Conservation (phyloP, 2,329 filamentous ascomycete species). For the Aspergillus versicolor region DNA sequence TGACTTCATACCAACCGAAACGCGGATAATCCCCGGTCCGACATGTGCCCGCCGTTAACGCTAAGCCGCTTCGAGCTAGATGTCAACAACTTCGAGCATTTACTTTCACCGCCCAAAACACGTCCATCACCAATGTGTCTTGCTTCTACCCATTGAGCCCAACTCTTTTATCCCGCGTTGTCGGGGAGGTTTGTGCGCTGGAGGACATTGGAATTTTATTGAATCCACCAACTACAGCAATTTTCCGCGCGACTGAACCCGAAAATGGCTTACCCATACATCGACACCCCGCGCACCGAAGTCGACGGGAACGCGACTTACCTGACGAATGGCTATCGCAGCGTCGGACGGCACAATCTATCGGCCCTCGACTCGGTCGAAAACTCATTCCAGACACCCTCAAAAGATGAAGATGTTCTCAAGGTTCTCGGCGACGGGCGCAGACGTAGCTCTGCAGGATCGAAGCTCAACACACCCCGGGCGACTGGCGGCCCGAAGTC, state of each 20-base stretch:
- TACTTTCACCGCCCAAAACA: slow-evolving; percentile 35
- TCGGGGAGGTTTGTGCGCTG: slow-evolving; percentile 29
- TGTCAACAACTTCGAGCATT: slow-evolving; percentile 38
- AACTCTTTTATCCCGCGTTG: not conserved
- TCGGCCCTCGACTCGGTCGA: slow-evolving; percentile 75
- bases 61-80: slow-evolving; percentile 39
- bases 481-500: slow-evolving; percentile 56
- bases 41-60: slow-evolving; percentile 11
- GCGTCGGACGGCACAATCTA: slow-evolving; percentile 40
- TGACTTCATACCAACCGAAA: slow-evolving; percentile 36
- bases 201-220: slow-evolving; percentile 13
- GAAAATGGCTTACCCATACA: slow-evolving; percentile 65
- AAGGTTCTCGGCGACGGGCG: slow-evolving; percentile 69
- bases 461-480: slow-evolving; percentile 71
- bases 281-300: slow-evolving; percentile 81
- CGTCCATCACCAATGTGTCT: slow-evolving; percentile 23
- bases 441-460: slow-evolving; percentile 50
- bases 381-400: slow-evolving; percentile 79
- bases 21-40: slow-evolving; percentile 28
- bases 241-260: slow-evolving; percentile 18
- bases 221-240: slow-evolving; percentile 5
- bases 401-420: slow-evolving; percentile 73
- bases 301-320: slow-evolving; percentile 82
- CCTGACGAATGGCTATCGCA: slow-evolving; percentile 65
- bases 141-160: slow-evolving; percentile 9